A percentile compares a stretch with the other conserved stretches of the same genome.
Evolutionary conservation across 345 rosid species (phyloP).

Genomic region (Leavenworthia alabamica): DNA sequence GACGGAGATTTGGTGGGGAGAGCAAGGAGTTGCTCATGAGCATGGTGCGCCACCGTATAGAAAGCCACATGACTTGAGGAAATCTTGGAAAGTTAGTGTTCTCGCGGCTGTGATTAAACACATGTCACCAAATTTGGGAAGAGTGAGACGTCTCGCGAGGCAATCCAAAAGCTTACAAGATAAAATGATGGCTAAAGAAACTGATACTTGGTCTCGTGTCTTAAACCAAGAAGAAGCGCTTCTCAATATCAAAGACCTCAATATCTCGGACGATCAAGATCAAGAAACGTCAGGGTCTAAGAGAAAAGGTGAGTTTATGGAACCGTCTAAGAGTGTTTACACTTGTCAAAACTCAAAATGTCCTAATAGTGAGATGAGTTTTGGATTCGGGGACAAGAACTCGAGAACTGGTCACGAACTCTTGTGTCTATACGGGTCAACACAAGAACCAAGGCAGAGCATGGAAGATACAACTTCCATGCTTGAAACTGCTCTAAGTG

Average conservation of each 20-base stretch:
- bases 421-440: slow-evolving; percentile 19
- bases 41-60: slow-evolving; percentile 55
- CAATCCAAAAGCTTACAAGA: slow-evolving; percentile 62
- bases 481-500: slow-evolving; percentile 19
- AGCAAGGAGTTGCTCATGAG: slow-evolving; percentile 47
- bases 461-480: background rate
- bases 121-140: slow-evolving; percentile 41
- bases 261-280: slow-evolving; percentile 26
- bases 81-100: slow-evolving; percentile 62
- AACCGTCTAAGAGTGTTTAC: slow-evolving; percentile 1
- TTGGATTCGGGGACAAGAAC: slow-evolving; percentile 37
- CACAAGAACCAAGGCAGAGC: slow-evolving; percentile 4
- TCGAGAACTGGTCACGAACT: slow-evolving; percentile 41
- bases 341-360: slow-evolving; percentile 33
- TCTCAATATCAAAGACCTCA: slow-evolving; percentile 29
- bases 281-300: slow-evolving; percentile 2
- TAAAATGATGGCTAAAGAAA: slow-evolving; percentile 64
- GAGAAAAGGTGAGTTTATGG: background rate
- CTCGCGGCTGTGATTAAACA: slow-evolving; percentile 60
- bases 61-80: slow-evolving; percentile 66
- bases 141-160: slow-evolving; percentile 41
- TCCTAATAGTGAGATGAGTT: slow-evolving; percentile 24
- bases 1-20: slow-evolving; percentile 57
- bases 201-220: slow-evolving; percentile 46
- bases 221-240: slow-evolving; percentile 50